phyloP scores from a whole-genome alignment of 1,139 yeast genomes.

The Geotrichum histeridarum region DNA sequence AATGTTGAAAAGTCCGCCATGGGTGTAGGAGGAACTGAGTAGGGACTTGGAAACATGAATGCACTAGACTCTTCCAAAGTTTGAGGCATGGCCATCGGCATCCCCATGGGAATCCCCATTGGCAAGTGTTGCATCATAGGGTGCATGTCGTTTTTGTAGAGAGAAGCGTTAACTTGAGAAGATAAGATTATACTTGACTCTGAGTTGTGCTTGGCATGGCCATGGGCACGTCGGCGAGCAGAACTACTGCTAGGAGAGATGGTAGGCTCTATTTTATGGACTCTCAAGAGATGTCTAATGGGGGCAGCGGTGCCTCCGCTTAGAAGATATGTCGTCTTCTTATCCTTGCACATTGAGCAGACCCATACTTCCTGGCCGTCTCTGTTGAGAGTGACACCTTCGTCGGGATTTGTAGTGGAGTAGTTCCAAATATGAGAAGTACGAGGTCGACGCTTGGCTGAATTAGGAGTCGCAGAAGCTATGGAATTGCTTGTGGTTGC shows the following conservation, averaged over 20 bases:
- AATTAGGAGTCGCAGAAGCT: background rate
- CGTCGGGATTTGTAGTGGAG: slow-evolving; percentile 19
- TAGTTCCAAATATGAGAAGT: slow-evolving; percentile 21
- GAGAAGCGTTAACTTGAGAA: slow-evolving; percentile 7
- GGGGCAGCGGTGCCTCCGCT: slow-evolving; percentile 23
- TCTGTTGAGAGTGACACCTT: slow-evolving; percentile 17
- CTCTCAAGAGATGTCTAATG: slow-evolving; percentile 18
- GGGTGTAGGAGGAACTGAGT: slow-evolving; percentile 13
- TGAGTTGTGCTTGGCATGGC: slow-evolving; percentile 17
- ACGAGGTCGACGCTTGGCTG: slow-evolving; percentile 18
- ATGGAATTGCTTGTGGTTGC: background rate
- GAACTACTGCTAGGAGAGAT: slow-evolving; percentile 4
- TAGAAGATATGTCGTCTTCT: slow-evolving; percentile 18
- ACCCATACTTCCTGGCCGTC: slow-evolving; percentile 21
- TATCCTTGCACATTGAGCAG: slow-evolving; percentile 18
- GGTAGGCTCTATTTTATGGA: slow-evolving; percentile 17
- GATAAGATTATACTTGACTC: slow-evolving; percentile 12
- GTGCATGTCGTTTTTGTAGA: slow-evolving; percentile 11
- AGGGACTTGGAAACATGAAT: slow-evolving; percentile 3
- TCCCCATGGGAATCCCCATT: background rate
- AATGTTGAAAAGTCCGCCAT: slow-evolving; percentile 7
- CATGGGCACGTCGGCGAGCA: slow-evolving; percentile 4
- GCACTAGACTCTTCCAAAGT: background rate
- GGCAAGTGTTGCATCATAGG: slow-evolving; percentile 7
- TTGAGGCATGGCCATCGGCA: background rate